Evolutionary conservation across 495 filamentous ascomycete genomes (phyloP), one percentile per base, ranked within the genome.

Genomic region (Penicillium bovifimosum): DNA sequence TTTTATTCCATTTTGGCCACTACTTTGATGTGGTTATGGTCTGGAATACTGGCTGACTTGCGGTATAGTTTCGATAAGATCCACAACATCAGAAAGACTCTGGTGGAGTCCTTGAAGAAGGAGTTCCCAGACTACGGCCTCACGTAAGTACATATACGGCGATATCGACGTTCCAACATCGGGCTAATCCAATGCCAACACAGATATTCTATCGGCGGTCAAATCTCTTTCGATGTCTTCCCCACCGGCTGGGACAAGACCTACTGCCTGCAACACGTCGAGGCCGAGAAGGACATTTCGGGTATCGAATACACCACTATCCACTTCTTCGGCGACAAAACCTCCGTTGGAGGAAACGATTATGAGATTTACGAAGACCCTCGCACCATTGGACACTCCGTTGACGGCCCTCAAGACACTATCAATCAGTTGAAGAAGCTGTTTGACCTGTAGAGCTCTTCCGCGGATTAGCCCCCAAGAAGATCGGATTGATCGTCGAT

Each of bases 241-340:
- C 93, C 93, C 45, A 83, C 73, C 2, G 93, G 93, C 59, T 98
- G 93, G 93, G 92, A 98, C 72, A 98, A 97, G 80, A 95, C 87
- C n/a, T 98, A 92, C 76, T 96, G 92, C 71, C 75, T 98, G 57
- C 78, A 81, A 61, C 91, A 96, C 68, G 66, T 98, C 28, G 87
- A 88, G 71, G 80, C 82, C 47, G 93, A 97, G 67, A 87, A 86
- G 63, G 75, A 82, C 58, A 76, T 90, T 53, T 80, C 77, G 52
- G 89, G 88, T 34, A 72, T 90, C 50, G 69, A 85, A 8, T 98
- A 91, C 71, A 86, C 79, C 48, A 91, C 83, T 20, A 86, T 97
- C 62, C 93, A 97, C 76, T 98, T 97, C 81, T 97, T 97, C 66
- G 93, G 93, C 40, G 93, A 98, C 75, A 98, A 97, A 81, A 87